Evolutionary conservation across 352 stramenopile genomes (phyloP).

Genomic region (Globisporangium polare): DNA sequence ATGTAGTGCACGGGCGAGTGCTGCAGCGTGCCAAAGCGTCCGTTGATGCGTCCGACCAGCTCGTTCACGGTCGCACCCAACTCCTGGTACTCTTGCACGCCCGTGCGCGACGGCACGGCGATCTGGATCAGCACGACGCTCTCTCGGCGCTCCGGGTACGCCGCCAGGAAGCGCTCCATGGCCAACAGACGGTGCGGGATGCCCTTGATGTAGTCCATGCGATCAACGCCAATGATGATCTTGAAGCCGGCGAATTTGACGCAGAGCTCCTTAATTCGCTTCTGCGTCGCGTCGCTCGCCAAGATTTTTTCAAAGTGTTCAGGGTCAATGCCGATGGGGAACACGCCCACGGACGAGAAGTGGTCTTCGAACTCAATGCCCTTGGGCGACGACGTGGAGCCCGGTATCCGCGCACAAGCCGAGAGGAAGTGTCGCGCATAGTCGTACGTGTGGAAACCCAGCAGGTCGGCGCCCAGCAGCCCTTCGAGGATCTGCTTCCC

Average conservation of each 20-base stretch:
- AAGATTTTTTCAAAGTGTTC: slow-evolving; percentile 71
- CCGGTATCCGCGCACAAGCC: slow-evolving; percentile 69
- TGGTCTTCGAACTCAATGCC: slow-evolving; percentile 72
- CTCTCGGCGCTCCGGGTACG: slow-evolving; percentile 84
- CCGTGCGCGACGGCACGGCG: slow-evolving; percentile 84
- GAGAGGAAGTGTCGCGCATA: slow-evolving; percentile 86
- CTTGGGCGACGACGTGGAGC: slow-evolving; percentile 63
- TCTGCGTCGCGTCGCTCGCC: slow-evolving; percentile 43
- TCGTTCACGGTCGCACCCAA: slow-evolving; percentile 80
- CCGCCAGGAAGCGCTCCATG: slow-evolving; percentile 66
- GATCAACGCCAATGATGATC: slow-evolving; percentile 82
- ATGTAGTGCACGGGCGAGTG: slow-evolving; percentile 91
- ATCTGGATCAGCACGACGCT: slow-evolving; percentile 97
- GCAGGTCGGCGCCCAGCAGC: slow-evolving; percentile 75
- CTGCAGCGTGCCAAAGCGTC: slow-evolving; percentile 80
- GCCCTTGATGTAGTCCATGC: slow-evolving; percentile 87
- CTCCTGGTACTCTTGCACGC: slow-evolving; percentile 59
- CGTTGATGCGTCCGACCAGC: slow-evolving; percentile 88
- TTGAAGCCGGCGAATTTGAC: slow-evolving; percentile 68
- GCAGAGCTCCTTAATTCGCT: slow-evolving; percentile 65
- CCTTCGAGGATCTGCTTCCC: slow-evolving; percentile 69
- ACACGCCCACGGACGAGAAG: slow-evolving; percentile 84
- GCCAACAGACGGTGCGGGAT: slow-evolving; percentile 87
- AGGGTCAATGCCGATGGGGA: slow-evolving; percentile 83
- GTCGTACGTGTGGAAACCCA: slow-evolving; percentile 88